Base-by-base conservation (phyloP, 176 grass and related monocot species). In the Themeda triandra region DNA sequence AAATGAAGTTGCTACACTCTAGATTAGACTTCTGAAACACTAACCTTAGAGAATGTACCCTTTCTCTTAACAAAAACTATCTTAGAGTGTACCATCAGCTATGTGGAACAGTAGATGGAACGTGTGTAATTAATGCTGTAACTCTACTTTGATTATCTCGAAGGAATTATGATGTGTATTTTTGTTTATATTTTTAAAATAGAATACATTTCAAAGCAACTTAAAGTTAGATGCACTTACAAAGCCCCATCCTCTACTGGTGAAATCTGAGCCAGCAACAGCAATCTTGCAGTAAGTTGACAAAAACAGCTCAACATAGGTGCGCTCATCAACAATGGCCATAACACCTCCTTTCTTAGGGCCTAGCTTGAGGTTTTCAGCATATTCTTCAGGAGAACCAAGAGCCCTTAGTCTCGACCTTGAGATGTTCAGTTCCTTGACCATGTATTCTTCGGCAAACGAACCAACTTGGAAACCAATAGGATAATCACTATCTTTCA, bases 401-500 rank as follows among this genome's bases (percentile, higher is more conserved):
- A 98, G 91, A 80, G 91, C 66, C 66, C 73, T 83, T 39, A 98
- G 83, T 69, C 96, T 95, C 2, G 82, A 89, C 79, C 17, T 71
- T 69, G 93, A 80, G 73, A 98, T 98, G 48, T 84, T 86, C 58
- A 98, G 87, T 77, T 98, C 91, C 69, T 49, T 91, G 1, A 98
- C 87, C 93, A 98, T 94, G 89, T 98, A 98, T 75, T 86, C 89
- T 91, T 98, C 80, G 33, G 86, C 91, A 83, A 92, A 98, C 32
- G 96, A 95, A 42, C 96, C 96, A 14, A 93, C 93, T 90, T 91
- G 96, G 71, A 88, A 98, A 56, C 96, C 96, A 84, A 98, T 89
- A 83, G 89, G 86, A 28, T 92, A 86, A 80, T 92, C 69, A 6
- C 87, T 86, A 66, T 83, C 67, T 83, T 79, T 87, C 59, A 98